Evolutionary conservation across 371 early-diverging fungal genomes (phyloP), one percentile per base, ranked within the genome.

Genomic region (Rhizopus delemar): DNA sequence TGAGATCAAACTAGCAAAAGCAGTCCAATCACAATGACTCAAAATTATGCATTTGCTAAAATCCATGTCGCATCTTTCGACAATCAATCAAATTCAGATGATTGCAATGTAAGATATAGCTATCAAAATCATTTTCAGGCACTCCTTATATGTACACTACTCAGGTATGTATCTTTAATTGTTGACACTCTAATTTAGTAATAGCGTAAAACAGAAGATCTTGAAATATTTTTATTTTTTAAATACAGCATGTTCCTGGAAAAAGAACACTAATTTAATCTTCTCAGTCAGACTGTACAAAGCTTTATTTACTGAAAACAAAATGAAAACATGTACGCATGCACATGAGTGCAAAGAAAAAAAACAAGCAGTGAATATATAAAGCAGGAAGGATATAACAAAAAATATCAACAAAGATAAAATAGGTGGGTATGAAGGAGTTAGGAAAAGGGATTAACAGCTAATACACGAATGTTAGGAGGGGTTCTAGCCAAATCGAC

Each of bases 401-500:
- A 36, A 36, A 36, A 36, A 36, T 36, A 36, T 36, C 36, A 36
- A 36, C 36, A 36, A 36, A 36, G 11, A 11, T 36, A 36, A 36
- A 36, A 11, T 8, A 36, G 11, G 11, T 11, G 43, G 43, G 43
- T 43, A 43, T 43, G 11, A 15, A 43, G 29, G 13, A 7, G 7
- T 74, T 65, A 77, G 46, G 78, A 75, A 50, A 68, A 79, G 22
- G 88, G 89, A 56, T 88, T 84, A 59, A 80, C 82, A n/a, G 86
- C 84, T 53, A 82, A 63, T 39, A 89, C 65, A 64, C 86, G 86
- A 69, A 87, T 84, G n/a, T 83, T 78, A 31, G 88, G 88, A 8
- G 90, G 91, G 8, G 87, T 86, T 43, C 79, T 75, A 22, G 73
- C 70, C 41, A 84, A 81, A 52, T 89, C 86, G 5, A 81, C 74